Conservation (phyloP, 2,329 filamentous ascomycete species). For the Aspergillus eucalypticola region DNA sequence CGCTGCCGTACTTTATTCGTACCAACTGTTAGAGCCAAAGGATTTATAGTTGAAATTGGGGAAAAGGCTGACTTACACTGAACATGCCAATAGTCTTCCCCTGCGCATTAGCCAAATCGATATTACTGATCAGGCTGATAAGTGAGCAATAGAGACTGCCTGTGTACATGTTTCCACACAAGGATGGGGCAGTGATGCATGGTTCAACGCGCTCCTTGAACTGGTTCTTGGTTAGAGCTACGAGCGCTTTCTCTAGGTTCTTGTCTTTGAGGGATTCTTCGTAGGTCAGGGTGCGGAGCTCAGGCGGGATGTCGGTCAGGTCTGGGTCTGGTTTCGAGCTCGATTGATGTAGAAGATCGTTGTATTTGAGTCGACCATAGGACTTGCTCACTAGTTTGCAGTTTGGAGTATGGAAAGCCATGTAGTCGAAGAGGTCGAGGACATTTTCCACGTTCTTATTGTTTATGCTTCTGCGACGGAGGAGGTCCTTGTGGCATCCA, state of each 20-base stretch:
- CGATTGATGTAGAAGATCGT: constrained; percentile 65
- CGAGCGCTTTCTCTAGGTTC: constrained; percentile 81
- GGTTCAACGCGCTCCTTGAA: constrained; percentile 76
- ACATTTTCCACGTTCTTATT: constrained; percentile 58
- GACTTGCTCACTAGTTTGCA: constrained; percentile 88
- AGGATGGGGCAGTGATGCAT: constrained; percentile 72
- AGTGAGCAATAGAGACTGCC: constrained; percentile 61
- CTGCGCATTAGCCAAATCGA: constrained; percentile 62
- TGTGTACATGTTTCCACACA: constrained; percentile 68
- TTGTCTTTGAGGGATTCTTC: constrained; percentile 77
- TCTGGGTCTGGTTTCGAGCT: constrained; percentile 64
- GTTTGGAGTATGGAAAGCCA: constrained; percentile 79
- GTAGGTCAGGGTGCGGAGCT: constrained; percentile 76
- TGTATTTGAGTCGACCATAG: constrained; percentile 82
- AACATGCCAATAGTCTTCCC: constrained; percentile 75
- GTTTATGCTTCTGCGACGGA: constrained; percentile 65
- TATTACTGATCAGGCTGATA: constrained; percentile 63
- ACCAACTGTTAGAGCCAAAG: neutral
- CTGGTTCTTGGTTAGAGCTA: constrained; percentile 78
- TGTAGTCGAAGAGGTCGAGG: constrained; percentile 79
- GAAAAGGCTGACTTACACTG: constrained; percentile 45
- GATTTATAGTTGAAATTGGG: too few species aligned
- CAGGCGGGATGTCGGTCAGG: constrained; percentile 73
- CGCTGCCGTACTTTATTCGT: constrained; percentile 62
- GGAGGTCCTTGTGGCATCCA: constrained; percentile 77